Evolutionary conservation across 23 red algal species (phyloP).

Genomic region (Gracilariopsis chorda): DNA sequence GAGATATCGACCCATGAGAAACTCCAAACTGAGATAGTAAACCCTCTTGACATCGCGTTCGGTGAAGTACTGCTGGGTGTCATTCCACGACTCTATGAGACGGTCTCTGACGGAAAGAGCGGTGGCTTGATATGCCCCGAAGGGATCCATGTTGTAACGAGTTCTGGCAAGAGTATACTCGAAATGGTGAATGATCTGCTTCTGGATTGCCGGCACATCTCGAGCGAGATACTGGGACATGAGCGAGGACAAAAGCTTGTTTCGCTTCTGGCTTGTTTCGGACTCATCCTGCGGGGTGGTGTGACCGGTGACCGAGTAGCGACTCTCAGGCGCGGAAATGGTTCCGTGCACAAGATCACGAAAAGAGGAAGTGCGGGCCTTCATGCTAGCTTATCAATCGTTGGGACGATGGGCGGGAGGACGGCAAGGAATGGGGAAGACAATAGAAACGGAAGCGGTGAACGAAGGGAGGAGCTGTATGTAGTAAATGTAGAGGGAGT

Average conservation of each 20-base stretch:
- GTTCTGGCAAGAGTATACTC: slow-evolving; percentile 98
- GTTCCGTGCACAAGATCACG: slow-evolving; percentile 77
- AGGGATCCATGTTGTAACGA: slow-evolving; percentile 93
- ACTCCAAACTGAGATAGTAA: slow-evolving; percentile 98
- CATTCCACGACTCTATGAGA: slow-evolving; percentile 98
- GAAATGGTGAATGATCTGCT: slow-evolving; percentile 93
- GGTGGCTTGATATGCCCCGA: slow-evolving; percentile 95
- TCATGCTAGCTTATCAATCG: too few relatives aligned
- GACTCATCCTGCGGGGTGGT: slow-evolving; percentile 76
- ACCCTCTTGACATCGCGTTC: slow-evolving; percentile 93
- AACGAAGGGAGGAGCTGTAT: not conserved
- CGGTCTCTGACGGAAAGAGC: slow-evolving; percentile 92
- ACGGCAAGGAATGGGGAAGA: not conserved
- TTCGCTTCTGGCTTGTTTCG: slow-evolving; percentile 70
- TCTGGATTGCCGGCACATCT: slow-evolving; percentile 86
- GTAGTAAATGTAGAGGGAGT: too few relatives aligned
- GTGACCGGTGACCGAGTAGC: slow-evolving; percentile 83
- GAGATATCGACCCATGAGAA: slow-evolving; percentile 95
- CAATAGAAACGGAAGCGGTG: not conserved
- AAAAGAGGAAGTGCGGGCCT: slow-evolving; percentile 75
- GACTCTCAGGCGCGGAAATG: slow-evolving; percentile 79
- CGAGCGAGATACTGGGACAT: slow-evolving; percentile 98
- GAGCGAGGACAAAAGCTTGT: slow-evolving; percentile 74
- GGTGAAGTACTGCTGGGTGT: slow-evolving; percentile 99
- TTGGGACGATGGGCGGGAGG: not conserved